phyloP scores from a whole-genome alignment of 345 rosid species.

The Laguncularia racemosa region DNA sequence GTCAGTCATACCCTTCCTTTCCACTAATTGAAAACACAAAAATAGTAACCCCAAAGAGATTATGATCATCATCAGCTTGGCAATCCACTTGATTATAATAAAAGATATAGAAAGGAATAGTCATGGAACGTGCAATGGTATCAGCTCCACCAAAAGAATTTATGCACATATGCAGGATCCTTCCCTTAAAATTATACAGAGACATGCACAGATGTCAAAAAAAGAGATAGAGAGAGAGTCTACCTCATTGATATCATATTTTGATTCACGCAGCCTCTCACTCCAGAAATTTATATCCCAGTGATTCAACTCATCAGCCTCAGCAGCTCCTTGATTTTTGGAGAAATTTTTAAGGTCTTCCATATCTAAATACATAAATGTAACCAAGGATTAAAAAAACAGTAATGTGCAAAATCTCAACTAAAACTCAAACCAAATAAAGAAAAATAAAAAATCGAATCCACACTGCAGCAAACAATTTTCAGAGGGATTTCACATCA shows the following conservation, averaged over 20 bases:
- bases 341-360: constrained; percentile 71
- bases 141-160: no score
- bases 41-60: no score
- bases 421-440: neutral
- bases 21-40: no score
- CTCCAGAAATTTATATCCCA: constrained; percentile 93
- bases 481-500: no score
- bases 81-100: no score
- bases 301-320: constrained; percentile 60
- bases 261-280: constrained; percentile 94
- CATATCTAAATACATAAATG: constrained; percentile 39
- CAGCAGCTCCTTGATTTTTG: constrained; percentile 66
- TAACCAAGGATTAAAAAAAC: neutral
- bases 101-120: no score
- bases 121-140: no score
- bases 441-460: no score
- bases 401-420: neutral
- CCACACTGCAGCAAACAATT: no score
- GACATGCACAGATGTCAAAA: neutral
- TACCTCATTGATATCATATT: constrained; percentile 87
- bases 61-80: no score
- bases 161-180: no score
- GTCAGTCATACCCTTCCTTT: no score
- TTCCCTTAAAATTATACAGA: neutral
- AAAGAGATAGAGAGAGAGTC: constrained; percentile 8